Evolutionary conservation across 108 stramenopile species (phyloP), one percentile per base, ranked within the genome.

Genomic region (Hondaea fermentalgiana): DNA sequence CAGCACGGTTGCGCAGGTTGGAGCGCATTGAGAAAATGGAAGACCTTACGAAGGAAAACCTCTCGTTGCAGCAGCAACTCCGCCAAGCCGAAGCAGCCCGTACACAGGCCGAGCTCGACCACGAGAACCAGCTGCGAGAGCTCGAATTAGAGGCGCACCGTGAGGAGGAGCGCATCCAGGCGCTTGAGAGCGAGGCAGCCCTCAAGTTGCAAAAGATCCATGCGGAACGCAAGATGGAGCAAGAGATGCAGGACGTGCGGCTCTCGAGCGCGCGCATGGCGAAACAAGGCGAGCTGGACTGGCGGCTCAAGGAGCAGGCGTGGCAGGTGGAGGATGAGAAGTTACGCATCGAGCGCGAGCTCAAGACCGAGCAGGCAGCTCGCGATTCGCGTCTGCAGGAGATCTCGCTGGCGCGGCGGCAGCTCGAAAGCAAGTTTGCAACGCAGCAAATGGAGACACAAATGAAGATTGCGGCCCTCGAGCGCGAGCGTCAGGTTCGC

Each of bases 231-330:
- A 25, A 53, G 76, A 12, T 83, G n/a, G 76, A 83, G 76, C 76
- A 83, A 35, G 76, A 83, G 4, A 83, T 83, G 76, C 76, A 83
- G 3, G 76, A 47, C 49, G 76, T 83, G 51, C 76, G 76, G 23
- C 76, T 83, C 12, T 53, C 45, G 45, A 53, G 49, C 45, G 76
- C 45, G 25, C n/a, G 45, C n/a, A 47, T 83, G 49, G 28, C 49
- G 14, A 83, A 83, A 45, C 76, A 83, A 83, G 76, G 49, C 6
- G 76, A 83, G 76, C 76, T 83, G n/a, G 76, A 83, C 76, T 83
- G 45, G 49, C 45, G 51, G 45, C 45, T 83, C 25, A 47, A 53
- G 28, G 76, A 83, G 51, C 49, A 83, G 10, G 76, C 76, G 45
- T 83, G 76, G 76, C 44, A 83, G 3, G 51, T 83, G 10, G 76